Evolutionary conservation across 164 flowering plant species (phyloP).

Genomic region (Amborella trichopoda): DNA sequence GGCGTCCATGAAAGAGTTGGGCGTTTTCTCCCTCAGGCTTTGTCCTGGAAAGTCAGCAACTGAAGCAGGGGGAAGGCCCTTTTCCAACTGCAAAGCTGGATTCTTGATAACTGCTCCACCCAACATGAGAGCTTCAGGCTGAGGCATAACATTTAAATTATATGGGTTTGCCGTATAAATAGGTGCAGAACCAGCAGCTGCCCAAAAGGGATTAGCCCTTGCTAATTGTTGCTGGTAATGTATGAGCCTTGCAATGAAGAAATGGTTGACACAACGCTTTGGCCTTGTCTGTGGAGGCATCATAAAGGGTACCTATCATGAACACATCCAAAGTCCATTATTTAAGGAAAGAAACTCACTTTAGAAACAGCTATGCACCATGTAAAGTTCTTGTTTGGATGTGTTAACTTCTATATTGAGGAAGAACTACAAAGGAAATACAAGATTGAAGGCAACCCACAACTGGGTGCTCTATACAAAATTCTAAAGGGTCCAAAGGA

Average conservation of each 20-base stretch:
- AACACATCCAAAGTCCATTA: conserved; percentile 1
- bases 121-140: conserved; percentile 12
- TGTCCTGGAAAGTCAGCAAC: conserved; percentile 2
- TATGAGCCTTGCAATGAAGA: conserved; percentile 34
- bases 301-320: conserved; percentile 21
- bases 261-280: conserved; percentile 37
- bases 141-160: conserved; percentile 9
- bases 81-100: conserved; percentile 5
- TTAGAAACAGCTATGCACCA: too few species aligned
- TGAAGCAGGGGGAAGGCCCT: conserved; percentile 2
- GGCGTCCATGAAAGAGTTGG: conserved; percentile 7
- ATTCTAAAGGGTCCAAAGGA: too few species aligned
- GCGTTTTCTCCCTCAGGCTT: conserved; percentile 10
- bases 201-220: conserved; percentile 17
- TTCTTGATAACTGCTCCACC: conserved; percentile 11
- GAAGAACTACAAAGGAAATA: neutral
- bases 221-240: conserved; percentile 23
- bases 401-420: neutral
- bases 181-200: conserved; percentile 17
- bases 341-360: too few species aligned
- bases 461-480: neutral
- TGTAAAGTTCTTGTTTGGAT: neutral
- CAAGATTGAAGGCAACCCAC: neutral
- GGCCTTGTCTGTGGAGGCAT: conserved; percentile 23
- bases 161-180: conserved; percentile 10